Conservation (phyloP, 225 moss, liverwort and hornwort species). For the Neckera pumila region DNA sequence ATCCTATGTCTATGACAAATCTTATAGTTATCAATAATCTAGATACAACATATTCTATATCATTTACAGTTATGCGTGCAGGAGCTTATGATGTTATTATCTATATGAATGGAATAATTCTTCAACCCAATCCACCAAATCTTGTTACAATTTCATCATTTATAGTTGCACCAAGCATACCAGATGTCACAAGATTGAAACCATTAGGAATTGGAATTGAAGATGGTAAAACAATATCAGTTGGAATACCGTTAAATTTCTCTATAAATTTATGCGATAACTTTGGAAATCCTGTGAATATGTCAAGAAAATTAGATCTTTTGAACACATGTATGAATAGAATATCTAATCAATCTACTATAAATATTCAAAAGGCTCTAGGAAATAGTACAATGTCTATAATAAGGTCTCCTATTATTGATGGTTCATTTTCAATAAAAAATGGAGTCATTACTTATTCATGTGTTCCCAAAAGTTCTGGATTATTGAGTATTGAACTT, state of each 20-base stretch:
- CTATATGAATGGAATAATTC: conserved; percentile 38
- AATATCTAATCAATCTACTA: not conserved
- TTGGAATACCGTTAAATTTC: conserved; percentile 5
- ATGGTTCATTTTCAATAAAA: conserved; percentile 3
- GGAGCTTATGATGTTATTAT: conserved; percentile 32
- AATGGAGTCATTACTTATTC: conserved; percentile 13
- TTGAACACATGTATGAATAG: conserved; percentile 6
- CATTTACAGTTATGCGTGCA: conserved; percentile 27
- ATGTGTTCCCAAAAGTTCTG: not conserved
- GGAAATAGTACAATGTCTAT: conserved; percentile 12
- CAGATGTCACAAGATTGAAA: conserved; percentile 14
- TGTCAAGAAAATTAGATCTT: conserved; percentile 1
- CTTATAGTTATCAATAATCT: conserved; percentile 28
- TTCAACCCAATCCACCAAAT: conserved; percentile 9
- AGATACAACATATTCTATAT: conserved; percentile 37
- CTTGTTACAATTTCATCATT: conserved; percentile 20
- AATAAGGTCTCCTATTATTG: not conserved
- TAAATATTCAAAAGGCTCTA: conserved; percentile 10
- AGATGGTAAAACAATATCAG: not conserved
- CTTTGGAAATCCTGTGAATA: conserved; percentile 27
- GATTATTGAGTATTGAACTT: conserved; percentile 18
- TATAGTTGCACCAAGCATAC: conserved; percentile 19
- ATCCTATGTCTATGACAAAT: not conserved
- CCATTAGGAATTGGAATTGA: conserved; percentile 9
- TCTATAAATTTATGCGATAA: conserved; percentile 35